These are phyloP conservation scores for Scutellaria galericulata DNA, from an alignment of 257 asterid species.

Conservation along the genomic window DNA sequence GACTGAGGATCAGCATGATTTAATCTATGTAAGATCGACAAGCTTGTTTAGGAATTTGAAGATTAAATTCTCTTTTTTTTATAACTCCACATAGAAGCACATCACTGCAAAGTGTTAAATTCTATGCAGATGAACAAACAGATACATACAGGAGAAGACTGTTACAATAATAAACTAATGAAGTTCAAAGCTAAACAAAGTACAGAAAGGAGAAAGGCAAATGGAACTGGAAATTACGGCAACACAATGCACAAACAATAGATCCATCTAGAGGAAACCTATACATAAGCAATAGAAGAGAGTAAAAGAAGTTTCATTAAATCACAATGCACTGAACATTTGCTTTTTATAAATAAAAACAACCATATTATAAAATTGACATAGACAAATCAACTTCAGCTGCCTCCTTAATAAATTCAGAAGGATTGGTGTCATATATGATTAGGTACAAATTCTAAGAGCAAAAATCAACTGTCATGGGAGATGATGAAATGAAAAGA, in stretches of 20 bases:
- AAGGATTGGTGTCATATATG: not conserved
- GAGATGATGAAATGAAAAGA: constrained; percentile 1
- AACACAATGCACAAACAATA: not conserved
- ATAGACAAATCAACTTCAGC: constrained; percentile 11
- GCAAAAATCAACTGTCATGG: not conserved
- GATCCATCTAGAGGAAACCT: not conserved
- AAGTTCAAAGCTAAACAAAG: not conserved
- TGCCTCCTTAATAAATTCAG: not conserved
- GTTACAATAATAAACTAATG: not conserved
- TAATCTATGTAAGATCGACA: not conserved
- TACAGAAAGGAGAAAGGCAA: not conserved
- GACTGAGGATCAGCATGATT: constrained; percentile 3
- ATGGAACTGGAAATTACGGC: not conserved
- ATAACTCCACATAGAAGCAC: constrained; percentile 1
- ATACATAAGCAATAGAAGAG: not conserved
- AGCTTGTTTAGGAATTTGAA: not conserved
- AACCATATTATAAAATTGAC: not conserved
- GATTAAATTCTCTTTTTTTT: not conserved
- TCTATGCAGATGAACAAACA: not conserved
- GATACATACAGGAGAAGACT: not conserved
- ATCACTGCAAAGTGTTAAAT: not conserved
- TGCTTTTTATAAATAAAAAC: not conserved
- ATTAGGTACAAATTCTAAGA: not conserved
- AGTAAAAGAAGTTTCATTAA: constrained; percentile 1
- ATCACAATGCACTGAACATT: not conserved